Base-by-base conservation (phyloP, 2,329 filamentous ascomycete genomes). In the Neofusicoccum ribis region DNA sequence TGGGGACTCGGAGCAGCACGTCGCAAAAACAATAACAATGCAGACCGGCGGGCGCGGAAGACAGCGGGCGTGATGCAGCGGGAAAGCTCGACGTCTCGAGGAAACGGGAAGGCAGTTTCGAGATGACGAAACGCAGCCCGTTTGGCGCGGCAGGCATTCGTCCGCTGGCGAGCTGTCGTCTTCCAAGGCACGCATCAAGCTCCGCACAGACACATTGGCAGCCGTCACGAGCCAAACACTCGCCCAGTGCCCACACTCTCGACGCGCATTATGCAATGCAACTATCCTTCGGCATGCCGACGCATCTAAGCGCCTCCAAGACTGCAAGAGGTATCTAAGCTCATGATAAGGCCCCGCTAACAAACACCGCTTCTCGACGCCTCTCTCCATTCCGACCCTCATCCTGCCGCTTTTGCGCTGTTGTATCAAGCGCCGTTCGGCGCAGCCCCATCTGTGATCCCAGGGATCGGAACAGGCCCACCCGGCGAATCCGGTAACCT, bases 401-500 rank as follows among this genome's bases (percentile, higher is more conserved):
- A 34, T 51, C 56, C 56, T 8, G 43, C 54, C 39, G 15, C 12
- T 15, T 17, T 31, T 23, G 12, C 36, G 27, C 67, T 58, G 49
- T 37, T 36, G 7, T 12, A 67, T 69, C 71, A 41, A 68, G 56
- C 23, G 69, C 68, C 67, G 68, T 67, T 36, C 5, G 56, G 11
- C 5, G 70, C 65, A 27, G 39, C 17, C 27, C 71, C 75, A 43
- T 72, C 74, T 31, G 70, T 67, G 44, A 69, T 62, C 20, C 67
- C 65, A 1, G 86, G 86, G 79, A 89, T 86, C 4, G 86, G 80
- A 14, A 91, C 79, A 4, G 89, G 83, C 1, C 92, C 92, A 67
- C 92, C 92, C 1, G 92, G 92, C 27, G 91, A 94, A 73, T 90
- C 85, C 52, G 86, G 82, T 49, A 86, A 79, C 70, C 91, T 85